A percentile compares a stretch with the other conserved stretches of the same genome.
Conservation (phyloP, 1,284 basidiomycete genomes). For the Sanghuangporus sanghuang region DNA sequence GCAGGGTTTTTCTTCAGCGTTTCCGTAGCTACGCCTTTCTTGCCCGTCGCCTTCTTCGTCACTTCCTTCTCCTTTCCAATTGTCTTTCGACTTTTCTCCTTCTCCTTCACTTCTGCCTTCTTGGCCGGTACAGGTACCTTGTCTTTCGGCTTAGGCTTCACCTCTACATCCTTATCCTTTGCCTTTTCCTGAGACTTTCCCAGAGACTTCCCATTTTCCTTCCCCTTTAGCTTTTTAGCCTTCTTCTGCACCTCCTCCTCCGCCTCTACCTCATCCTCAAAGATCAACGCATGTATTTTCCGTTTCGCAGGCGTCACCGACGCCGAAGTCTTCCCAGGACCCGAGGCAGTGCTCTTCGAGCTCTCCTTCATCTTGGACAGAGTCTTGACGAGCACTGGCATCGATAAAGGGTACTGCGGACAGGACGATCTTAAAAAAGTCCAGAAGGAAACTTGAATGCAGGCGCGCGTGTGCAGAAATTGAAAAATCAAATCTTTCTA, state of each 20-base stretch:
- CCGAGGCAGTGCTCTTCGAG: not conserved
- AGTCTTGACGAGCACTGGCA: not conserved
- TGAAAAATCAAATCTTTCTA: too few relatives aligned
- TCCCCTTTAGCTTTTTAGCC: not conserved
- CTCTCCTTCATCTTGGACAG: not conserved
- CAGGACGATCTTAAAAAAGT: not conserved
- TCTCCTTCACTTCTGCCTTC: conserved; percentile 9
- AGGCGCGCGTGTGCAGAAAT: too few relatives aligned
- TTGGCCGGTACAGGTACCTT: not conserved
- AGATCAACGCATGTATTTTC: not conserved
- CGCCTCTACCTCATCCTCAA: conserved; percentile 15
- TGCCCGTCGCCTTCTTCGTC: conserved; percentile 9
- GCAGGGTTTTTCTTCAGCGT: conserved; percentile 12
- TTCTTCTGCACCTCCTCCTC: not conserved
- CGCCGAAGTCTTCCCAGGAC: not conserved
- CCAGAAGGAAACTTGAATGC: too few relatives aligned
- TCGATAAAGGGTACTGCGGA: not conserved
- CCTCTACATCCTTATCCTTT: not conserved
- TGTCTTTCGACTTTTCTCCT: not conserved
- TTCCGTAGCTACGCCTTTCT: not conserved
- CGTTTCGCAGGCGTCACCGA: not conserved
- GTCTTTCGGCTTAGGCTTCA: not conserved
- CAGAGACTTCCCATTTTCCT: not conserved
- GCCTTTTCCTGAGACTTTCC: not conserved
- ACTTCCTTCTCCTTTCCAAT: not conserved